These are phyloP conservation scores for Agrocybe chaxingu DNA, from an alignment of 768 basidiomycete genomes.

Conservation along the genomic window DNA sequence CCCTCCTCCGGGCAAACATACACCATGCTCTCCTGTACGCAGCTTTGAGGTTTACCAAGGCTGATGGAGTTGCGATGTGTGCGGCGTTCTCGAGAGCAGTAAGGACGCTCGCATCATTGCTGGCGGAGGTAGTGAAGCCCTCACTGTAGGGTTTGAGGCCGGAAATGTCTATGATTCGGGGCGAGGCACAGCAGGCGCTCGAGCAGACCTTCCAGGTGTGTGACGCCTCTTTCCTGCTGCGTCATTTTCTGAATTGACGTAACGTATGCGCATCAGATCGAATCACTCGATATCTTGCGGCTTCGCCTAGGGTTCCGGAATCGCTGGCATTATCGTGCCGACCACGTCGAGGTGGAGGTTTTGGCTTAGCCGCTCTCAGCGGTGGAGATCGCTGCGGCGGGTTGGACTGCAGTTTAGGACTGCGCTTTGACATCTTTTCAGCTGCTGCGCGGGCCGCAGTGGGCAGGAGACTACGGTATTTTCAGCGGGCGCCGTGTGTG, in stretches of 20 bases:
- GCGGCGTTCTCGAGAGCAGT: constrained; percentile 64
- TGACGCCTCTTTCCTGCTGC: not conserved
- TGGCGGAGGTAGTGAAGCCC: constrained; percentile 69
- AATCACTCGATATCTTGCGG: constrained; percentile 63
- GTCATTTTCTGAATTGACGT: not conserved
- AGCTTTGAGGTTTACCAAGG: constrained; percentile 42
- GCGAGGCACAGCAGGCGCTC: constrained; percentile 55
- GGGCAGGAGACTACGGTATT: too few relatives aligned
- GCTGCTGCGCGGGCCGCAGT: too few relatives aligned
- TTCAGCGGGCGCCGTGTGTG: too few relatives aligned
- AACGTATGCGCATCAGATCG: constrained; percentile 32
- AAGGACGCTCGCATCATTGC: constrained; percentile 51
- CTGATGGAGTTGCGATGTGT: constrained; percentile 38
- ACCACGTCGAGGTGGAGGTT: too few relatives aligned
- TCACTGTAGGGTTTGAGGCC: constrained; percentile 61
- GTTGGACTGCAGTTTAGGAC: too few relatives aligned
- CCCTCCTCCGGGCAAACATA: constrained; percentile 55
- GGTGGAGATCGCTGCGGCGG: too few relatives aligned
- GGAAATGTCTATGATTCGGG: constrained; percentile 37
- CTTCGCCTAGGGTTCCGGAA: constrained; percentile 44
- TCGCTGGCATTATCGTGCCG: too few relatives aligned
- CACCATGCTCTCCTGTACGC: constrained; percentile 61
- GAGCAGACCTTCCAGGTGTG: constrained; percentile 60
- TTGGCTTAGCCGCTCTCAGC: too few relatives aligned
- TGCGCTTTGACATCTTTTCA: too few relatives aligned